A percentile compares a stretch with the other conserved stretches of the same genome.
These are phyloP conservation scores for Thermothelomyces thermophilus DNA, from an alignment of 2,329 filamentous ascomycete species.

Conservation along the genomic window DNA sequence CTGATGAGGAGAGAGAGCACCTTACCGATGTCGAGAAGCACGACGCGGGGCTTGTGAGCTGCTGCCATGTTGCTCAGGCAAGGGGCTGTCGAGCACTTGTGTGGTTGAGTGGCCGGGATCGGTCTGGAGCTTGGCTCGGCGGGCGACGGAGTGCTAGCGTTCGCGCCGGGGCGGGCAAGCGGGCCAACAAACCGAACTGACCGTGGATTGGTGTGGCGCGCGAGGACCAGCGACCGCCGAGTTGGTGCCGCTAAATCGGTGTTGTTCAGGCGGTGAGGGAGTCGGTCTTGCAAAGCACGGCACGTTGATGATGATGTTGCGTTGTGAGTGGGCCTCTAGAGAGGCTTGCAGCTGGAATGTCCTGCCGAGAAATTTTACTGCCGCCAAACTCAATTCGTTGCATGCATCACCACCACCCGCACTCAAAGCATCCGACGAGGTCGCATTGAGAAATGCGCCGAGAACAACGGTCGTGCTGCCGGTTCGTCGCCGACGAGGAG, in stretches of 20 bases:
- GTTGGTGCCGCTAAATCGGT: background rate
- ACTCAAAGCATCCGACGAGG: slow-evolving; percentile 4
- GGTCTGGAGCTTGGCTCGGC: background rate
- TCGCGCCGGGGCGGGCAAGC: background rate
- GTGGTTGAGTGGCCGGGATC: background rate
- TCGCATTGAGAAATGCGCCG: background rate
- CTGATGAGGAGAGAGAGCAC: slow-evolving; percentile 12
- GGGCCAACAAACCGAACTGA: slow-evolving; percentile 1
- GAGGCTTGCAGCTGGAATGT: slow-evolving; percentile 14
- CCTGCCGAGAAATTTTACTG: slow-evolving; percentile 2
- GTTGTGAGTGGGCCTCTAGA: slow-evolving; percentile 13
- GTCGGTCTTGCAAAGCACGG: slow-evolving; percentile 1
- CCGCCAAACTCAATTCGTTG: slow-evolving; percentile 17
- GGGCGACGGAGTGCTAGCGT: background rate
- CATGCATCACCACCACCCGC: slow-evolving; percentile 8
- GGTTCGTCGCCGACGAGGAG: slow-evolving; percentile 3
- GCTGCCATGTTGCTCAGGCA: slow-evolving; percentile 28
- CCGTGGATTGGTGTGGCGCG: background rate
- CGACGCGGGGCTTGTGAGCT: slow-evolving; percentile 35
- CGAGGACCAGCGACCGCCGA: background rate
- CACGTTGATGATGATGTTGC: slow-evolving; percentile 12
- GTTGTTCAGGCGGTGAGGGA: slow-evolving; percentile 10
- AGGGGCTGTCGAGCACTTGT: slow-evolving; percentile 2
- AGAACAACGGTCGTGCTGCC: slow-evolving; percentile 1
- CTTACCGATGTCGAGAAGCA: slow-evolving; percentile 54